Conservation (phyloP, 805 yeast genomes). For the Saturnispora ahearnii region DNA sequence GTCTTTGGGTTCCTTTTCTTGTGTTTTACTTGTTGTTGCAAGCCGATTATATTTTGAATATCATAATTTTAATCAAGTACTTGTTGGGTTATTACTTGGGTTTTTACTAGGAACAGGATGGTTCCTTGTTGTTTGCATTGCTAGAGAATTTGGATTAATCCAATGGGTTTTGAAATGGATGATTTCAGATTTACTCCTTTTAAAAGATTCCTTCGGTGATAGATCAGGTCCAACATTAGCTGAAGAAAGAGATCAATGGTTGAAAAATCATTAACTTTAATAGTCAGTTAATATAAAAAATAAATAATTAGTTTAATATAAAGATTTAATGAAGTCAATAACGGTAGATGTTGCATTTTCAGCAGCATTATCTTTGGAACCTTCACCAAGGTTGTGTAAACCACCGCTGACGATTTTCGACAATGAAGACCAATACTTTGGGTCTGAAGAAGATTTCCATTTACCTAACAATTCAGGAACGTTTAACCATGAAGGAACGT, state of each 20-base stretch:
- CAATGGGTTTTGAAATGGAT: constrained; percentile 55
- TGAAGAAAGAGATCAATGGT: constrained; percentile 23
- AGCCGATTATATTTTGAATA: constrained; percentile 75
- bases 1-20: neutral
- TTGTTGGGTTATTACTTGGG: constrained; percentile 65
- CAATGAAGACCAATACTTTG: constrained; percentile 39
- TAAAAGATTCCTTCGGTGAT: constrained; percentile 48
- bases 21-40: constrained; percentile 34
- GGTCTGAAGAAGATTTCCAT: constrained; percentile 39
- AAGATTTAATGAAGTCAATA: constrained; percentile 11
- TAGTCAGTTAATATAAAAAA: neutral
- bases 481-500: constrained; percentile 45
- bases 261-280: neutral
- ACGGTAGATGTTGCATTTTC: constrained; percentile 11
- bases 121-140: constrained; percentile 41
- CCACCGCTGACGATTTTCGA: constrained; percentile 53
- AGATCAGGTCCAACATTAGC: constrained; percentile 12
- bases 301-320: neutral
- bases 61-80: constrained; percentile 66
- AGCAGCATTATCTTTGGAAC: constrained; percentile 24
- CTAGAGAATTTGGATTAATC: constrained; percentile 60
- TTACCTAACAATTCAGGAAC: constrained; percentile 35
- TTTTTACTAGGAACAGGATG: constrained; percentile 47
- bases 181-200: constrained; percentile 39
- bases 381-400: constrained; percentile 42